Evolutionary conservation across 2,329 filamentous ascomycete genomes (phyloP), one percentile per base, ranked within the genome.

Genomic region (Cordyceps militaris): DNA sequence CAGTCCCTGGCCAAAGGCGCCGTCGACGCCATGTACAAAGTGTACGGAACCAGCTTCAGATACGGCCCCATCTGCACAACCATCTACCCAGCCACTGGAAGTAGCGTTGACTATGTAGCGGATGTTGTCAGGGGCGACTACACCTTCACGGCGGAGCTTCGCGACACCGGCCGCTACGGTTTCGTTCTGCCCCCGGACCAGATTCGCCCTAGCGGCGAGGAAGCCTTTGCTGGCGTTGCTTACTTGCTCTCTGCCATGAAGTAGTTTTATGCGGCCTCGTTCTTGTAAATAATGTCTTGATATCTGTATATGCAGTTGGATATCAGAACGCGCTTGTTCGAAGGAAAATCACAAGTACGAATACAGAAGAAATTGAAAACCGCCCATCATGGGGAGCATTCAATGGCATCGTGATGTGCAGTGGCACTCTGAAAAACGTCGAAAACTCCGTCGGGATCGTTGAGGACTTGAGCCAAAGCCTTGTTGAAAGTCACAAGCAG

Each of bases 31-130:
- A 80, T 87, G 64, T 70, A 64, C 23, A 63, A 65, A 1, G 69
- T 76, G 16, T 70, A 76, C 56, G 75, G 75, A 23, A 67, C 68
- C 10, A 56, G 57, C 3, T 79, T 74, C 63, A 53, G 66, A 14
- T 73, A 77, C 47, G 79, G 80, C 0, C 78, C 81, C 2, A 79
- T 83, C 61, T 87, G 84, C 69, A 70, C 70, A 43, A 85, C 82
- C 30, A 83, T 87, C 62, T 87, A 87, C 69, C 75, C 80, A 61
- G 79, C 82, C 0, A 71, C 73, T 0, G 76, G 76, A 23, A 72
- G 66, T 56, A 75, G 71, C 47, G 73, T 76, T 23, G 78, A 81
- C 65, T 79, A 76, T 58, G 71, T 72, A 47, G 66, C 66, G 21
- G 76, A 77, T 48, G 70, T 76, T 4, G 67, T 72, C 50, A 67